Evolutionary conservation across 2,329 filamentous ascomycete genomes (phyloP), one percentile per base, ranked within the genome.

Genomic region (Calonectria henricotiae): DNA sequence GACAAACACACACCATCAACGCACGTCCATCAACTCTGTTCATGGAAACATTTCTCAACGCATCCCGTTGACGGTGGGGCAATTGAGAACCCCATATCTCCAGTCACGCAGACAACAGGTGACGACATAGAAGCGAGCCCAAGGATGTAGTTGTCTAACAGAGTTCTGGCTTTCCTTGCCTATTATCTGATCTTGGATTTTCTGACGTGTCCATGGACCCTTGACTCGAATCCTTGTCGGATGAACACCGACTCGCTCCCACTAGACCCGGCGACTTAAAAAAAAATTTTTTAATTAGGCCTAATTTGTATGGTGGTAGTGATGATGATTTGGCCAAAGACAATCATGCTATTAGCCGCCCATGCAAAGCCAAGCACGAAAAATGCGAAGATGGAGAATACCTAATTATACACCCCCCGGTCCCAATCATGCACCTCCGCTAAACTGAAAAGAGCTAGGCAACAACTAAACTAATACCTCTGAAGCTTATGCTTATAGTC

Each of bases 311-410:
- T 58, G 60, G 37, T 23, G 60, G 23, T 39, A 55, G 64, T 65
- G 39, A 11, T 39, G 61, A 62, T 65, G 39, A 11, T 69, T 67
- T 58, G 60, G 47, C 75, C 75, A 77, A 65, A 68, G 75, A 77
- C 67, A n/a, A 64, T 68, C 58, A 39, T 63, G 67, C 75, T 75
- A 49, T 77, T 77, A 77, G 54, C 75, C 75, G 75, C 75, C 74
- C 69, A 71, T 62, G 49, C 63, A 47, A 65, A 58, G 58, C 65
- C 66, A 35, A 62, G 49, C 58, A 69, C 49, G 30, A 41, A 41
- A 44, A 41, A 35, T 35, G 47, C 43, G 55, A 76, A 47, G 65
- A 55, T 46, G 23, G 67, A 64, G 70, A 63, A 20, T 20, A 20
- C 20, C 20, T 20, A 20, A 20, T 20, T 20, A 20, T 20, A 20